phyloP scores from a whole-genome alignment of 2,329 filamentous ascomycete genomes.

The Fusarium vanettenii region DNA sequence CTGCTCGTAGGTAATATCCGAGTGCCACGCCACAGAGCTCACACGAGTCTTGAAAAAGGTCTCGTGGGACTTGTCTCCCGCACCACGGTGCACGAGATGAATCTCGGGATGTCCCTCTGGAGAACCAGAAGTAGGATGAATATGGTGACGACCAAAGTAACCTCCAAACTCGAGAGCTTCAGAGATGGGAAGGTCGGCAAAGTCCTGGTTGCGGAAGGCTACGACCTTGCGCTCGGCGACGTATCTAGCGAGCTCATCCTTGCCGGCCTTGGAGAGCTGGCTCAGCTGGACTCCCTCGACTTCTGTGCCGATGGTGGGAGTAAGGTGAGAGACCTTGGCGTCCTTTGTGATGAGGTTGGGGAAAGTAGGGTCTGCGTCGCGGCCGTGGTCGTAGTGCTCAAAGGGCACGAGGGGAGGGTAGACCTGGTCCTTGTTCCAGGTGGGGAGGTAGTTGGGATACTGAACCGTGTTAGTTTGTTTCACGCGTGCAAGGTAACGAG shows the following conservation, averaged over 20 bases:
- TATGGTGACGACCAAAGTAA: constrained; percentile 85
- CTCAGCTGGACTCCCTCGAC: constrained; percentile 78
- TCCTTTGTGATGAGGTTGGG: constrained; percentile 72
- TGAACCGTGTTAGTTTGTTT: background rate
- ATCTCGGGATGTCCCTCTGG: constrained; percentile 80
- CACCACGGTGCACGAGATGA: constrained; percentile 81
- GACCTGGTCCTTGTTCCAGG: constrained; percentile 73
- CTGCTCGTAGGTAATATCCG: constrained; percentile 86
- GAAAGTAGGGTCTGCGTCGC: constrained; percentile 77
- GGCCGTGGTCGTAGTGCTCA: constrained; percentile 79
- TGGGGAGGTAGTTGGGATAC: constrained; percentile 80
- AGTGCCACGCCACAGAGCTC: constrained; percentile 89
- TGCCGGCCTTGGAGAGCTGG: constrained; percentile 73
- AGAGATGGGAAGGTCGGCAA: constrained; percentile 75
- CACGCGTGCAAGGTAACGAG: too few species aligned
- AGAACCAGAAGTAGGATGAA: constrained; percentile 82
- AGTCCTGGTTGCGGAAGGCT: constrained; percentile 81
- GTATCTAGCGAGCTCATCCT: constrained; percentile 80
- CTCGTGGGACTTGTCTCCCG: constrained; percentile 58
- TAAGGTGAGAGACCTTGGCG: constrained; percentile 69
- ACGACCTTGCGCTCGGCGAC: constrained; percentile 84
- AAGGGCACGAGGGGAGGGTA: constrained; percentile 76
- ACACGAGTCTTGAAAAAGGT: constrained; percentile 76
- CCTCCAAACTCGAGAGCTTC: constrained; percentile 76
- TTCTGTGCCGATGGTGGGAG: constrained; percentile 80